Conservation (phyloP, 2,329 filamentous ascomycete genomes). For the Colletotrichum sp. region DNA sequence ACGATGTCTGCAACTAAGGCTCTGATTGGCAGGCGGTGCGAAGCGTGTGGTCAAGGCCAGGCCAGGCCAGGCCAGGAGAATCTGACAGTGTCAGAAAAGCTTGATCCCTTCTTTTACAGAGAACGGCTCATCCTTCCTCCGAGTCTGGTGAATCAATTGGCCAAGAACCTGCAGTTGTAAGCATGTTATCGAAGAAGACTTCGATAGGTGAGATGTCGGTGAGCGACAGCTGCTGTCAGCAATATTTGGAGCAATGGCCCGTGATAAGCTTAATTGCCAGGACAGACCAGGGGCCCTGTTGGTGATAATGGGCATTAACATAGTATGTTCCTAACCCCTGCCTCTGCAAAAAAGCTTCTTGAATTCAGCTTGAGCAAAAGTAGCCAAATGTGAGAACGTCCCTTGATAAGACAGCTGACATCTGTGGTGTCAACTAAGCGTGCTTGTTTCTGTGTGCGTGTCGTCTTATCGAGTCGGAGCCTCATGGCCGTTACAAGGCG, state of each 20-base stretch:
- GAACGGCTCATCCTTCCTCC: not conserved
- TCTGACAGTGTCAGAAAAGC: constrained; percentile 10
- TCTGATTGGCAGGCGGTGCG: not conserved
- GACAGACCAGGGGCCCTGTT: not conserved
- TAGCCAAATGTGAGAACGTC: not conserved
- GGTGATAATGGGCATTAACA: not conserved
- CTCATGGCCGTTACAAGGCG: not conserved
- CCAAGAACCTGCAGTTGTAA: not conserved
- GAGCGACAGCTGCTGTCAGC: not conserved
- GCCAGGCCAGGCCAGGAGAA: not conserved
- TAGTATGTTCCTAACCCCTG: not conserved
- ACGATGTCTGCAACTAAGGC: not conserved
- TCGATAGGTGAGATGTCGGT: not conserved
- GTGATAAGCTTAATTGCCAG: constrained; percentile 7
- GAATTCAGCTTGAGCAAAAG: not conserved
- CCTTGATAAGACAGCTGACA: not conserved
- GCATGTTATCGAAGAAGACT: not conserved
- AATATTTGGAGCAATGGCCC: not conserved
- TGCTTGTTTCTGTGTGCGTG: not conserved
- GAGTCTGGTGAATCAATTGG: not conserved
- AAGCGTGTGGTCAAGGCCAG: not conserved
- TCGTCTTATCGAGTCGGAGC: not conserved
- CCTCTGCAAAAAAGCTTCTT: not conserved
- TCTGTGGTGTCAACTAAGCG: not conserved
- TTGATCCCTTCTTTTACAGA: not conserved